Conservation (phyloP, 2,329 filamentous ascomycete species). For the Rutstroemia sydowiana region DNA sequence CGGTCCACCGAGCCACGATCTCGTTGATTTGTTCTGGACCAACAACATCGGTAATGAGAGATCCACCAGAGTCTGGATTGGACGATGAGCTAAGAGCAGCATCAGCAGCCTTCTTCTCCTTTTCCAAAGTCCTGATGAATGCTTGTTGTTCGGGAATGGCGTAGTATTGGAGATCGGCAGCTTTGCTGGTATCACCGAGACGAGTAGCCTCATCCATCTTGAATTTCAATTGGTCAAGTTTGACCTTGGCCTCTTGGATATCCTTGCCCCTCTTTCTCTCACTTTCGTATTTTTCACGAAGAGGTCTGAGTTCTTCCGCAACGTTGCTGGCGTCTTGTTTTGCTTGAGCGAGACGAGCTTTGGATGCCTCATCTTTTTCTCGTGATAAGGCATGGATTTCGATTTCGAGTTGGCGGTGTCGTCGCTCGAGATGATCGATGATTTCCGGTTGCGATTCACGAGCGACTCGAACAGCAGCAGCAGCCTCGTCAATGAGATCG, state of each 20-base stretch:
- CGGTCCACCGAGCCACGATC: constrained; percentile 96
- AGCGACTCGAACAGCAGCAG: constrained; percentile 90
- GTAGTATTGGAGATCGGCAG: constrained; percentile 93
- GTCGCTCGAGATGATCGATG: constrained; percentile 88
- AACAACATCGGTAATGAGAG: constrained; percentile 86
- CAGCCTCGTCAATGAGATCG: constrained; percentile 91
- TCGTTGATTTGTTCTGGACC: constrained; percentile 98
- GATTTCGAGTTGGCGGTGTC: constrained; percentile 84
- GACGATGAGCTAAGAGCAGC: constrained; percentile 51
- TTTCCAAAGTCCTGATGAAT: constrained; percentile 74
- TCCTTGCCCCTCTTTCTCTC: constrained; percentile 87
- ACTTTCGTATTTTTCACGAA: constrained; percentile 91
- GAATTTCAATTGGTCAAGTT: constrained; percentile 83
- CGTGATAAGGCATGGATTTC: constrained; percentile 93
- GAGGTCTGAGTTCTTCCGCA: constrained; percentile 81
- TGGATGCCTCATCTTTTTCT: constrained; percentile 91
- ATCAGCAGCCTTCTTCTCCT: constrained; percentile 72
- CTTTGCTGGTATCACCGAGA: constrained; percentile 73
- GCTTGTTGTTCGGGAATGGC: constrained; percentile 87
- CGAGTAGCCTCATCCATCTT: constrained; percentile 93
- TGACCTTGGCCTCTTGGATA: constrained; percentile 90
- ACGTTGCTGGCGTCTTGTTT: constrained; percentile 90
- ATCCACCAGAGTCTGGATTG: constrained; percentile 52
- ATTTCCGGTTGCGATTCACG: constrained; percentile 94
- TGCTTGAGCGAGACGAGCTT: constrained; percentile 71